Percentiles rank a stretch among this genome's conserved stretches.
Evolutionary conservation across 139 green algal species (phyloP).

Genomic region (Chlorella sp.): DNA sequence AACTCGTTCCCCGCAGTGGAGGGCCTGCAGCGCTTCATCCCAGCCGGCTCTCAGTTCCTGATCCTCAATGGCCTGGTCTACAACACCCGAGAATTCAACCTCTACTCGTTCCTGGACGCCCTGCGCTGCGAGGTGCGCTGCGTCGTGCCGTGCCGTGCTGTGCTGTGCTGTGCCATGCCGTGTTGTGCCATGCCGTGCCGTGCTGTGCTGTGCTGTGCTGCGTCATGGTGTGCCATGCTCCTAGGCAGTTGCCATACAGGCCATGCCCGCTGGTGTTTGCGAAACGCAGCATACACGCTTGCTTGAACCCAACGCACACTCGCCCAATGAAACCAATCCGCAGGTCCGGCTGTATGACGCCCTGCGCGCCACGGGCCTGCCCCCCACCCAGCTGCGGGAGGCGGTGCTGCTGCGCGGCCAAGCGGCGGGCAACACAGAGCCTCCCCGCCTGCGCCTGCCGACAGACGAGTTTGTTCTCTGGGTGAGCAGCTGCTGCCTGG

Average conservation of each 20-base stretch:
- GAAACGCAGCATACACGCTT: too few species aligned
- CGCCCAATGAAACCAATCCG: too few species aligned
- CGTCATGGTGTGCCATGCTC: too few species aligned
- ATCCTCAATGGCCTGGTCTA: slow-evolving; percentile 81
- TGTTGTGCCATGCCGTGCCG: too few species aligned
- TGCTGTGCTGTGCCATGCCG: too few species aligned
- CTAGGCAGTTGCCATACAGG: too few species aligned
- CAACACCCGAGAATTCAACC: slow-evolving; percentile 68
- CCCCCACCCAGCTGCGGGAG: slow-evolving; percentile 22
- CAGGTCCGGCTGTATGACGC: slow-evolving; percentile 61
- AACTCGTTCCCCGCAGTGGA: slow-evolving; percentile 34
- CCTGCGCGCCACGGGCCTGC: slow-evolving; percentile 55
- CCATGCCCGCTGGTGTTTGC: too few species aligned
- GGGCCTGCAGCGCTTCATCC: slow-evolving; percentile 36
- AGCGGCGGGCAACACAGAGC: not conserved
- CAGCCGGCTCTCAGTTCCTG: slow-evolving; percentile 64
- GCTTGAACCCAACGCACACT: too few species aligned
- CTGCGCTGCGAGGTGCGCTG: slow-evolving; percentile 52
- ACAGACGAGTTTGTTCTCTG: not conserved
- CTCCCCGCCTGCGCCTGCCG: slow-evolving; percentile 8
- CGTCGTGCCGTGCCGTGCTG: not conserved
- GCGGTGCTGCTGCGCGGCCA: slow-evolving; percentile 24
- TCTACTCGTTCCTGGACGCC: slow-evolving; percentile 63
- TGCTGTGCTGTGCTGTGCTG: too few species aligned
- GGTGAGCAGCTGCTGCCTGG: not conserved